Evolutionary conservation across 345 rosid genomes (phyloP).

Genomic region (Lumnitzera racemosa): DNA sequence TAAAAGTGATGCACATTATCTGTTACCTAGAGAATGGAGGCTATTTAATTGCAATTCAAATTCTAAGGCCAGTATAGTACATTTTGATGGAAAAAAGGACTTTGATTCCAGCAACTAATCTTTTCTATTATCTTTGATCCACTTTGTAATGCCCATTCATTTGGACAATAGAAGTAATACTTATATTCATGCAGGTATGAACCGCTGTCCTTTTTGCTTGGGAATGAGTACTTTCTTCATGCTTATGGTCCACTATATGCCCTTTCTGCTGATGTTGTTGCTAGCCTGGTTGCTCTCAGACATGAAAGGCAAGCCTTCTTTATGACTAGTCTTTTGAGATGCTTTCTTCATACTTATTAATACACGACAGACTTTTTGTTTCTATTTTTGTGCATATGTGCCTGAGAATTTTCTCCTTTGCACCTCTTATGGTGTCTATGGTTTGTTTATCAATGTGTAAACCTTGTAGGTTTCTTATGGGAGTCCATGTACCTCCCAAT

Average conservation of each 20-base stretch:
- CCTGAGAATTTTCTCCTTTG: too few species aligned
- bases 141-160: background rate
- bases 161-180: background rate
- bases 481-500: too few species aligned
- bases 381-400: too few species aligned
- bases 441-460: too few species aligned
- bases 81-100: too few species aligned
- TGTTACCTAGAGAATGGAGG: too few species aligned
- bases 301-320: conserved; percentile 54
- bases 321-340: background rate
- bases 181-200: conserved; percentile 59
- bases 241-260: conserved; percentile 95
- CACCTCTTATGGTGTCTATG: too few species aligned
- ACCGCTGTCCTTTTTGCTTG: conserved; percentile 65
- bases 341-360: background rate
- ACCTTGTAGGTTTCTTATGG: too few species aligned
- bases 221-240: conserved; percentile 84
- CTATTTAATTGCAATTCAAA: too few species aligned
- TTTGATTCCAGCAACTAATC: background rate
- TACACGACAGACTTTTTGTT: too few species aligned
- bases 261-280: conserved; percentile 82
- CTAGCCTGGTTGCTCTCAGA: conserved; percentile 70
- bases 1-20: too few species aligned
- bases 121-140: background rate
- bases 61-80: too few species aligned